Percentiles rank a stretch among this genome's conserved stretches.
phyloP scores from a whole-genome alignment of 2,329 filamentous ascomycete species.

The Epichloe elymi region DNA sequence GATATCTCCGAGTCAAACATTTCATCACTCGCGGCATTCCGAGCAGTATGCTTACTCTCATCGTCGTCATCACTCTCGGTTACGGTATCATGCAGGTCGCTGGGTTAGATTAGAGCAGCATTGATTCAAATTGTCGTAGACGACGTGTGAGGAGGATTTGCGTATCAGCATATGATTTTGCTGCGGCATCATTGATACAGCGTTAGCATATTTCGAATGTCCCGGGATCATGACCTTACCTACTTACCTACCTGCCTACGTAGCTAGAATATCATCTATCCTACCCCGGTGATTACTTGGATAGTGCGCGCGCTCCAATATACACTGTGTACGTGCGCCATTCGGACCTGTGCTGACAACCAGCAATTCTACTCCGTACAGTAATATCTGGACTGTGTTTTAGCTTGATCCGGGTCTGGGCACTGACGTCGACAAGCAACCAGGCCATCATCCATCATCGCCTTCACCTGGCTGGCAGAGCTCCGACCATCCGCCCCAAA shows the following conservation, averaged over 20 bases:
- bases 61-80: conserved; percentile 75
- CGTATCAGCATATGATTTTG: neutral
- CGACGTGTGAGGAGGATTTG: neutral
- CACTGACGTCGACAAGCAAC: neutral
- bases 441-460: neutral
- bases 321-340: neutral
- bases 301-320: neutral
- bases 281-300: neutral
- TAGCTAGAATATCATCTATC: neutral
- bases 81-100: conserved; percentile 79
- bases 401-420: neutral
- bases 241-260: neutral
- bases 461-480: neutral
- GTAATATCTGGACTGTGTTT: neutral
- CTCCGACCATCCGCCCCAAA: neutral
- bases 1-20: conserved; percentile 84
- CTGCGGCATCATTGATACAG: neutral
- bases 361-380: neutral
- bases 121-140: neutral
- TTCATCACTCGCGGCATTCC: conserved; percentile 92
- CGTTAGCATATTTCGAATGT: too few relatives aligned
- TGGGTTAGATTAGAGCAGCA: conserved; percentile 35
- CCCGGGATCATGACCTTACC: too few relatives aligned
- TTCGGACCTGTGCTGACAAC: too few relatives aligned
- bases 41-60: conserved; percentile 66